These are phyloP conservation scores for Termitomyces heimii DNA, from an alignment of 768 basidiomycete species.

Conservation along the genomic window DNA sequence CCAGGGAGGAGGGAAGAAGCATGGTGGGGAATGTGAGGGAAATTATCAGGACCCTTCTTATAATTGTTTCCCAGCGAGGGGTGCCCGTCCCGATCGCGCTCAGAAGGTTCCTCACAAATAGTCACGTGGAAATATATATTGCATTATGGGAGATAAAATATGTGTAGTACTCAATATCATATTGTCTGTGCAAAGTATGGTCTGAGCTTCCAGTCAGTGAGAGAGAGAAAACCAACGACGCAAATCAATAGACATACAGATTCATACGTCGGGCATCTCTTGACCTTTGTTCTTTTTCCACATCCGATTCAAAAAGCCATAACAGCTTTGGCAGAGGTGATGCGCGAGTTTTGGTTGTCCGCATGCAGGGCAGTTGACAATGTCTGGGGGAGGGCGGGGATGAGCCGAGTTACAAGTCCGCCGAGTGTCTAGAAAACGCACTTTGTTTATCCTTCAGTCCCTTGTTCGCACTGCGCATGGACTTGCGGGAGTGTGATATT, in stretches of 20 bases:
- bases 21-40: slow-evolving; percentile 4
- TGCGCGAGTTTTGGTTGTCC: slow-evolving; percentile 86
- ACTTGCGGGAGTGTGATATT: slow-evolving; percentile 87
- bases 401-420: not conserved
- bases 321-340: slow-evolving; percentile 81
- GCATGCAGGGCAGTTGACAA: slow-evolving; percentile 88
- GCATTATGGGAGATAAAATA: slow-evolving; percentile 2
- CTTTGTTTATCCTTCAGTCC: slow-evolving; percentile 92
- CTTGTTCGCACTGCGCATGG: slow-evolving; percentile 94
- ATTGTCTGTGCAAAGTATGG: not conserved
- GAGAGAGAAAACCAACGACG: not conserved
- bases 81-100: slow-evolving; percentile 8
- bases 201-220: not conserved
- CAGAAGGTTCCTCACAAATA: slow-evolving; percentile 5
- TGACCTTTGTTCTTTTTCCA: slow-evolving; percentile 48
- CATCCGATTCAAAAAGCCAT: slow-evolving; percentile 56
- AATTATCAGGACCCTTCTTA: slow-evolving; percentile 2
- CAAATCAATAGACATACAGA: not conserved
- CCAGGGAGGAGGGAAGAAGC: slow-evolving; percentile 14
- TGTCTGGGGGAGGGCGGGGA: slow-evolving; percentile 45
- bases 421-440: slow-evolving; percentile 26
- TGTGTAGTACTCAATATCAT: not conserved
- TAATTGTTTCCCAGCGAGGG: not conserved
- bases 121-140: slow-evolving; percentile 12
- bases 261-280: slow-evolving; percentile 33